Evolutionary conservation across 179 eudicot species (phyloP).

Genomic region (Nepenthes alata): DNA sequence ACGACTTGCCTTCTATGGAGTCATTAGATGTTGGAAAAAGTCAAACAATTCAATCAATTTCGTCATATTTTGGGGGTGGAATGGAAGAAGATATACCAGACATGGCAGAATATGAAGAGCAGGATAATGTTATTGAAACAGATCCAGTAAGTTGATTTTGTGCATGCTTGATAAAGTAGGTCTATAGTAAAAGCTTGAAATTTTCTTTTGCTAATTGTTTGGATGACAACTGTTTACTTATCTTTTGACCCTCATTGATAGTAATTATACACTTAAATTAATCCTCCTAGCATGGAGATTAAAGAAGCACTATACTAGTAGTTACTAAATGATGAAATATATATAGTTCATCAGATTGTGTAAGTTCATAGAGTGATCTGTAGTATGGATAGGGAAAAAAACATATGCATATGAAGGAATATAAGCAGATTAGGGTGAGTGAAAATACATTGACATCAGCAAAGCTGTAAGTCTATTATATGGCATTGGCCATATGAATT

Average conservation of each 20-base stretch:
- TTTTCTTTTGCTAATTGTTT: neutral
- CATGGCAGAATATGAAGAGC: constrained; percentile 75
- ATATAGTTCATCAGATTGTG: no score
- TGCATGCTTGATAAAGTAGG: neutral
- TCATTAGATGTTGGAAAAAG: constrained; percentile 58
- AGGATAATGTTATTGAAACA: constrained; percentile 62
- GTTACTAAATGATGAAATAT: no score
- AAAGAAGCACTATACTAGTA: no score
- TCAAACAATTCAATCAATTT: constrained; percentile 53
- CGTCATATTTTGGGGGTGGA: constrained; percentile 81
- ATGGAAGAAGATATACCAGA: constrained; percentile 93
- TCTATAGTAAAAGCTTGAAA: neutral
- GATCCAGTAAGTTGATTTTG: constrained; percentile 27
- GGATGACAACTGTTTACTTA: neutral
- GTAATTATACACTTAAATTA: no score
- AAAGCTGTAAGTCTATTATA: no score
- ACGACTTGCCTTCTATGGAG: constrained; percentile 86
- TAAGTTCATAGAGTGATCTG: no score
- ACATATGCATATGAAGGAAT: no score
- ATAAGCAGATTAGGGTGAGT: no score
- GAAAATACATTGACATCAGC: no score
- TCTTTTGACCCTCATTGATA: neutral
- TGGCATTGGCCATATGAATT: no score
- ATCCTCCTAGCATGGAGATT: no score
- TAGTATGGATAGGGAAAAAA: no score